These are phyloP conservation scores for Pyrenophora teres DNA, from an alignment of 2,329 filamentous ascomycete species.

Conservation along the genomic window DNA sequence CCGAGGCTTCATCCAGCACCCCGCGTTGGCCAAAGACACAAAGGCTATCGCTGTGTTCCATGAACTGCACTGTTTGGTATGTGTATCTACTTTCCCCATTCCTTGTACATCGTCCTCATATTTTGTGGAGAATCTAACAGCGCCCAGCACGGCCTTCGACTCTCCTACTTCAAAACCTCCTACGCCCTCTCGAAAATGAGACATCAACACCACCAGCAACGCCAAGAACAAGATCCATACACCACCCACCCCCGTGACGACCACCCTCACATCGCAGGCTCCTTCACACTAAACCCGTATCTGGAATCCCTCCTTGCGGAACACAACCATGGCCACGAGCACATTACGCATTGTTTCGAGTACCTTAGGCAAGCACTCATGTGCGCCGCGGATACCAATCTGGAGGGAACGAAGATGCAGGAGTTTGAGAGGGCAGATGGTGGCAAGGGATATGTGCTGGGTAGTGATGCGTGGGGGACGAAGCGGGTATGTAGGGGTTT, in stretches of 20 bases:
- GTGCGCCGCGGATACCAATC: slow-evolving; percentile 32
- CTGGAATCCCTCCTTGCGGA: slow-evolving; percentile 4
- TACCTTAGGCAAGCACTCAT: slow-evolving; percentile 34
- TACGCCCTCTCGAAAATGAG: slow-evolving; percentile 10
- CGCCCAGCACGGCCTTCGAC: background rate
- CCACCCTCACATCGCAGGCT: background rate
- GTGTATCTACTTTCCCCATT: background rate
- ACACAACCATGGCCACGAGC: background rate
- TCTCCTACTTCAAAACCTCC: slow-evolving; percentile 1
- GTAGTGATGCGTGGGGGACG: slow-evolving; percentile 22
- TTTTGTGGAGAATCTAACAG: no score
- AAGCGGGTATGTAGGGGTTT: slow-evolving; percentile 34
- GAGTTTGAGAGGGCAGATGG: background rate
- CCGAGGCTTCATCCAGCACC: slow-evolving; percentile 5
- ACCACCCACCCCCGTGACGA: background rate
- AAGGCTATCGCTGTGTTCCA: slow-evolving; percentile 12
- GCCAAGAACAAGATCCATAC: background rate
- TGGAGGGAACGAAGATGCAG: slow-evolving; percentile 13
- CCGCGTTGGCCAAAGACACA: background rate
- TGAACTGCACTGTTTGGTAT: slow-evolving; percentile 15
- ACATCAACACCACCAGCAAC: background rate
- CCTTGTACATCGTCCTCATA: no score
- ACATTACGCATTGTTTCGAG: slow-evolving; percentile 30
- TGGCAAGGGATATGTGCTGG: background rate
- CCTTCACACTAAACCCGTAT: background rate